Base-by-base conservation (phyloP, 1,284 basidiomycete species). In the Ceratobasidium papillatum region DNA sequence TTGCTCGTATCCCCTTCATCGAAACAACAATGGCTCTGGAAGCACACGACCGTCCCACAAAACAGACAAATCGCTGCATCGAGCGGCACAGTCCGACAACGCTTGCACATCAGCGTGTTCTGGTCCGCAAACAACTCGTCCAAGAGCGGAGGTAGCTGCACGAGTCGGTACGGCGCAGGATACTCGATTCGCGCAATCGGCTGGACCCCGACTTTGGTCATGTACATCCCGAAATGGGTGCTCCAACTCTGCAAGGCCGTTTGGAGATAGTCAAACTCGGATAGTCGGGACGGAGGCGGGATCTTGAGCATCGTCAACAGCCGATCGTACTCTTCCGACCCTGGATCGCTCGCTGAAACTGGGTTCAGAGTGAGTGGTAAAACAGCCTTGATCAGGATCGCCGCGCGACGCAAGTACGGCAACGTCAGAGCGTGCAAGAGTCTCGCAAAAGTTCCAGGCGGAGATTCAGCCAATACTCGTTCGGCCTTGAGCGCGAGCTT, bases 31-130 rank as follows among this genome's bases (percentile, higher is more conserved):
- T 96, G 93, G 77, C 94, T 94, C 80, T 96, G 94, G 83, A 96
- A 89, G 81, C 98, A 99, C 8, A 94, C 90, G 19, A 93, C 89
- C 56, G 90, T 86, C 0, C 97, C 97, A 79, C 98, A 99, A 65
- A 96, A 86, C 75, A 99, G 83, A 81, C 97, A 99, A 2, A 99
- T 89, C 0, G 96, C 97, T 8, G 94, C 94, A 79, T 95, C 94
- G 3, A 87, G 84, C 0, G 97, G 96, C 7, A 93, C 88, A 0
- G 90, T 93, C 59, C 88, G 86, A 82, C 97, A 99, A 45, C 89
- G 87, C 49, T 84, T 83, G 81, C 98, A 99, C 34, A 86, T 87
- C 81, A 93, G 84, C 77, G 87, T 84, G 83, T 89, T 85, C 80
- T 91, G 87, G 80, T 92, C 85, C 25, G 90, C 89, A 78, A 98